Evolutionary conservation across 1,284 basidiomycete genomes (phyloP).

Genomic region (Lignosus rhinocerotis): DNA sequence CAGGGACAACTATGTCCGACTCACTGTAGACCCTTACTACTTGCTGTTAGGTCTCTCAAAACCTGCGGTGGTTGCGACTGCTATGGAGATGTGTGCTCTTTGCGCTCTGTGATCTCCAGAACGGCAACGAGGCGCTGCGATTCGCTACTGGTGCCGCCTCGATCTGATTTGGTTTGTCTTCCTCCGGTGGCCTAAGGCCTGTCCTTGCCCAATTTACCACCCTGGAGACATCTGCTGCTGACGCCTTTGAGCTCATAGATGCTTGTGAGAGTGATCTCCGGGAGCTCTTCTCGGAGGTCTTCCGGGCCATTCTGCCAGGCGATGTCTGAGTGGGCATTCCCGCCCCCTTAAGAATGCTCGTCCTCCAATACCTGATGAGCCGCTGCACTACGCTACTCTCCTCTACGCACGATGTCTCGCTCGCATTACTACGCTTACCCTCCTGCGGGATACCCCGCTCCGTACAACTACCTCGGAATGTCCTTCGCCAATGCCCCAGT

Average conservation of each 20-base stretch:
- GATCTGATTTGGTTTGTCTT: slow-evolving; percentile 13
- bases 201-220: slow-evolving; percentile 8
- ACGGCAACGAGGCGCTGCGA: slow-evolving; percentile 5
- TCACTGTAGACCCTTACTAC: background rate
- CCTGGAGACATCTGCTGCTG: slow-evolving; percentile 12
- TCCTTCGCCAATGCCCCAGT: slow-evolving; percentile 21
- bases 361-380: slow-evolving; percentile 2
- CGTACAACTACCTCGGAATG: slow-evolving; percentile 17
- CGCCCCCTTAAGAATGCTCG: slow-evolving; percentile 7
- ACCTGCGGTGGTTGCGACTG: slow-evolving; percentile 8
- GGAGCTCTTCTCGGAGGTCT: slow-evolving; percentile 4
- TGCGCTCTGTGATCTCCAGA: background rate
- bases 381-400: slow-evolving; percentile 10
- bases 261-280: slow-evolving; percentile 7
- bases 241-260: slow-evolving; percentile 3
- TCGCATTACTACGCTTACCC: slow-evolving; percentile 15
- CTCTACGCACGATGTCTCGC: slow-evolving; percentile 13
- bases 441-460: slow-evolving; percentile 6
- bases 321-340: background rate
- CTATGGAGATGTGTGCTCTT: slow-evolving; percentile 7
- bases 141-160: slow-evolving; percentile 13
- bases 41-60: background rate
- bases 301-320: slow-evolving; percentile 9
- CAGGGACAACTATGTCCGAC: slow-evolving; percentile 12
- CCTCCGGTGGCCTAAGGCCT: slow-evolving; percentile 11